Conservation (phyloP, 805 yeast genomes). For the Grigorovia transvaalensis region DNA sequence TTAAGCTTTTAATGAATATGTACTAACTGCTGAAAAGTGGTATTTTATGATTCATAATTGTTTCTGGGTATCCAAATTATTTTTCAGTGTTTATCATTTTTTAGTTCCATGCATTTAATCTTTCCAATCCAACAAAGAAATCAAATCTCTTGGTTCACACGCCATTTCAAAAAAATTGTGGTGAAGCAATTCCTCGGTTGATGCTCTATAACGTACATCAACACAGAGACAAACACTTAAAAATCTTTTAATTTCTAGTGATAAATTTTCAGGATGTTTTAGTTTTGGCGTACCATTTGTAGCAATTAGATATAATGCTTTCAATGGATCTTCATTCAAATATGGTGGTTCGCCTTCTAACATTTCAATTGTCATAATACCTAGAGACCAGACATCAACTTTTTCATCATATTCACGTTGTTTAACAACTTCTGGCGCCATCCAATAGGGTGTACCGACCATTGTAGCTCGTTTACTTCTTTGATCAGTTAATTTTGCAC, state of each 20-base stretch:
- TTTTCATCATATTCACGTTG: conserved; percentile 94
- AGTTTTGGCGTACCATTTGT: conserved; percentile 95
- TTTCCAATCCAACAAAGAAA: conserved; percentile 47
- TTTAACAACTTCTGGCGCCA: conserved; percentile 98
- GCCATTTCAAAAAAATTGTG: conserved; percentile 63
- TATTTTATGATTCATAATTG: too few relatives aligned
- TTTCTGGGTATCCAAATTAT: too few relatives aligned
- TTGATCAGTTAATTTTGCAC: conserved; percentile 82
- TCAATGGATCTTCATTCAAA: conserved; percentile 87
- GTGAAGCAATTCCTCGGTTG: conserved; percentile 74
- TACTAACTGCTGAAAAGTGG: background rate
- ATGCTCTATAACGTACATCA: conserved; percentile 84
- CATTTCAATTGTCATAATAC: conserved; percentile 98
- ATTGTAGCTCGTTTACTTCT: conserved; percentile 89
- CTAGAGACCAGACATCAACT: conserved; percentile 96
- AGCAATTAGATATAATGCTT: conserved; percentile 88
- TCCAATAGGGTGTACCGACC: conserved; percentile 99
- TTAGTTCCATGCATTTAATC: conserved; percentile 6
- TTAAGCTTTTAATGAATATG: background rate
- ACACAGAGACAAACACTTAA: conserved; percentile 87
- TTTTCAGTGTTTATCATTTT: too few relatives aligned
- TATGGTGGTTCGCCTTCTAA: conserved; percentile 98
- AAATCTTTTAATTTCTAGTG: conserved; percentile 72
- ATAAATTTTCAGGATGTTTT: conserved; percentile 77
- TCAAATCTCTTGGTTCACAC: conserved; percentile 49